phyloP scores from a whole-genome alignment of 1,284 basidiomycete genomes.

The Ganoderma leucocontextum region DNA sequence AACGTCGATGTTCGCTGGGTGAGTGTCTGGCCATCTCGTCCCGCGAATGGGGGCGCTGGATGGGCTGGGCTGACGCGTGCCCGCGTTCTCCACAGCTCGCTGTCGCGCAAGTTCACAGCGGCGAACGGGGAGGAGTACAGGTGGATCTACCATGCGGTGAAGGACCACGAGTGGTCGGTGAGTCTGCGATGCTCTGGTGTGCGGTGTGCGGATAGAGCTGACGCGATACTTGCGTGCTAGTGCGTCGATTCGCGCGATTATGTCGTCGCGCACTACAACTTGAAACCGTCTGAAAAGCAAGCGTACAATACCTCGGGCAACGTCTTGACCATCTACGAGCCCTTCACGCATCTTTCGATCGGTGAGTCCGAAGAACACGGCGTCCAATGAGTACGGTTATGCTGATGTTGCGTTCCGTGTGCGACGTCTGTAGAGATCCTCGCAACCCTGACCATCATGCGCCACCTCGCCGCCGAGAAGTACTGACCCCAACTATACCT shows the following conservation, averaged over 20 bases:
- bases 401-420: constrained; percentile 6
- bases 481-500: constrained; percentile 22
- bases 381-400: neutral
- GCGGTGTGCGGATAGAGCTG: constrained; percentile 21
- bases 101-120: constrained; percentile 68
- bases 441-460: constrained; percentile 70
- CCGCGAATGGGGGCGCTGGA: neutral
- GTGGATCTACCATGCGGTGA: constrained; percentile 62
- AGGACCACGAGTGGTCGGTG: constrained; percentile 76
- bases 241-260: constrained; percentile 68
- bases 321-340: constrained; percentile 67
- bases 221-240: constrained; percentile 43
- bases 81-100: constrained; percentile 50
- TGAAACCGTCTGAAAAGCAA: constrained; percentile 58
- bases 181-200: constrained; percentile 38
- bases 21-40: constrained; percentile 37
- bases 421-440: constrained; percentile 56
- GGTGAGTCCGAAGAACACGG: constrained; percentile 50
- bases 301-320: constrained; percentile 72
- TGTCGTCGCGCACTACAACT: constrained; percentile 66
- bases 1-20: constrained; percentile 70
- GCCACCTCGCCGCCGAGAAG: constrained; percentile 51
- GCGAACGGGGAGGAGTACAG: constrained; percentile 72
- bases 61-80: constrained; percentile 4
- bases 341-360: constrained; percentile 59